Percentiles rank a stretch among this genome's conserved stretches.
phyloP scores from a whole-genome alignment of 306 rosid genomes.

The Cicer yamashitae region DNA sequence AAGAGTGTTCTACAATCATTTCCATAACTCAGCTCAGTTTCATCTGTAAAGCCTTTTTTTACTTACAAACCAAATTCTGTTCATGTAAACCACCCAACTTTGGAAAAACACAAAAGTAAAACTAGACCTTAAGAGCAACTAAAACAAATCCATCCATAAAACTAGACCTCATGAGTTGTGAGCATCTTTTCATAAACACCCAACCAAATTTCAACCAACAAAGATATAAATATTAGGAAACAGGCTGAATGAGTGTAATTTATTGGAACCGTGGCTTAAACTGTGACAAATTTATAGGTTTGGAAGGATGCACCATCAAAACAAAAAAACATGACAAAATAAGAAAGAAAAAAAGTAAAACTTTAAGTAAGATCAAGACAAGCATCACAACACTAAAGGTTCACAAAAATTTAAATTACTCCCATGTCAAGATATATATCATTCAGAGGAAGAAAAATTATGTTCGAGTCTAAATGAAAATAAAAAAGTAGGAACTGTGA shows the following conservation, averaged over 20 bases:
- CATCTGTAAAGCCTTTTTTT: constrained; percentile 7
- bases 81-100: not conserved
- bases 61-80: not conserved
- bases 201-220: constrained; percentile 33
- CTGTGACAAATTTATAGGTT: not conserved
- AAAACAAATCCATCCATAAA: not conserved
- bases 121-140: not conserved
- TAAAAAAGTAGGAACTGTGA: not conserved
- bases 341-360: not conserved
- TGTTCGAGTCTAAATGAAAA: not conserved
- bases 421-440: not conserved
- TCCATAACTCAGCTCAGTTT: not conserved
- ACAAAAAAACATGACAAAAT: constrained; percentile 12
- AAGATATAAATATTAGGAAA: not conserved
- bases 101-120: not conserved
- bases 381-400: constrained; percentile 23
- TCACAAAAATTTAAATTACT: not conserved
- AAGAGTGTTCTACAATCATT: constrained; percentile 4
- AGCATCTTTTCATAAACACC: constrained; percentile 3
- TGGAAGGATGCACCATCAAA: constrained; percentile 2
- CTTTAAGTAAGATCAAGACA: not conserved
- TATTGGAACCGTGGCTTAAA: not conserved
- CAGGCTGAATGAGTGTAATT: no score
- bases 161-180: not conserved
- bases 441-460: not conserved